phyloP scores from a whole-genome alignment of 441 rosid species.

The Codiaeum variegatum region DNA sequence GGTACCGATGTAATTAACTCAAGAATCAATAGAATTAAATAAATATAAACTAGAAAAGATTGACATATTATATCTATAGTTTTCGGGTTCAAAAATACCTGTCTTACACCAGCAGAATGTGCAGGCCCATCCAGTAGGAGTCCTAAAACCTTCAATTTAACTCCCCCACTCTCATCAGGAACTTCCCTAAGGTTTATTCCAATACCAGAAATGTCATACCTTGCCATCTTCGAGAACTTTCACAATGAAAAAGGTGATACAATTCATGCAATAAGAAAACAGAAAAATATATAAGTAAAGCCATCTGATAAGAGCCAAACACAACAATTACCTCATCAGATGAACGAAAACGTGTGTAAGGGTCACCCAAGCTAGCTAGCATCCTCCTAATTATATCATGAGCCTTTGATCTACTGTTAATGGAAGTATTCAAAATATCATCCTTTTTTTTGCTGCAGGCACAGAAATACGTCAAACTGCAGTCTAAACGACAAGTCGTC shows the following conservation, averaged over 20 bases:
- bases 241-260: conserved; percentile 28
- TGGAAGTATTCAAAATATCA: conserved; percentile 47
- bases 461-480: not conserved
- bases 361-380: conserved; percentile 81
- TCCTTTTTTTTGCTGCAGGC: conserved; percentile 57
- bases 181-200: conserved; percentile 91
- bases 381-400: conserved; percentile 69
- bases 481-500: no score
- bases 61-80: not conserved
- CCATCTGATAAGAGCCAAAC: not conserved
- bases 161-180: conserved; percentile 57
- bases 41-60: not conserved
- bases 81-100: conserved; percentile 37
- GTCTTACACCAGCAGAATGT: conserved; percentile 74
- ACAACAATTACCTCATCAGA: conserved; percentile 60
- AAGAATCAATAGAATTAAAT: not conserved
- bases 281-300: conserved; percentile 31
- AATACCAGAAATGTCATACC: conserved; percentile 87
- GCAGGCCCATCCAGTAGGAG: conserved; percentile 85
- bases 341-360: conserved; percentile 81
- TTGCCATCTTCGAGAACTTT: conserved; percentile 94
- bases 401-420: conserved; percentile 72
- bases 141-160: conserved; percentile 75
- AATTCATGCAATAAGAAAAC: conserved; percentile 30
- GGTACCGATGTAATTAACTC: not conserved